phyloP scores from a whole-genome alignment of 768 basidiomycete genomes.

The Galerina sulciceps region DNA sequence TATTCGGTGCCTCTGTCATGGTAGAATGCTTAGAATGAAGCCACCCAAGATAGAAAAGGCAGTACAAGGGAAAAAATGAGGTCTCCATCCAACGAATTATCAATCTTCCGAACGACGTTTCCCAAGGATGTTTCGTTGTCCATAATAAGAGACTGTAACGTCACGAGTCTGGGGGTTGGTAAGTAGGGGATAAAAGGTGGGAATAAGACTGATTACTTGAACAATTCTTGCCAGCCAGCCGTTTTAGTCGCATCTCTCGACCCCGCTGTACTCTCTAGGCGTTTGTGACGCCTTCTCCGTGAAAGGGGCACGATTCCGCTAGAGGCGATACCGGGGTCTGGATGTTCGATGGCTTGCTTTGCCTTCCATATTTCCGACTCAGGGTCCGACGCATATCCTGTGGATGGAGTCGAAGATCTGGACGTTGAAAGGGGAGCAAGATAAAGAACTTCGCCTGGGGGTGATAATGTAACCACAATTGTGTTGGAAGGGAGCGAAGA shows the following conservation, averaged over 20 bases:
- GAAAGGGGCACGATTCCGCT: constrained; percentile 25
- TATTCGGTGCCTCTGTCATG: constrained; percentile 66
- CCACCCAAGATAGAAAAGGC: neutral
- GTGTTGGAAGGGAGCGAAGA: constrained; percentile 72
- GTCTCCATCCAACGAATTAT: constrained; percentile 50
- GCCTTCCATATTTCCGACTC: constrained; percentile 56
- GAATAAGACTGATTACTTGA: constrained; percentile 54
- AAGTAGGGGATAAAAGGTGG: constrained; percentile 2
- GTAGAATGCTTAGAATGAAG: constrained; percentile 7
- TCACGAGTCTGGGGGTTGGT: constrained; percentile 47
- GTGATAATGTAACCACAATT: constrained; percentile 66
- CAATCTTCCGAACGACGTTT: constrained; percentile 52
- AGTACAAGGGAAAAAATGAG: constrained; percentile 43
- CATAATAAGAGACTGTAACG: constrained; percentile 53
- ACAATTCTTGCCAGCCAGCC: constrained; percentile 69
- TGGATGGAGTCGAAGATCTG: constrained; percentile 59
- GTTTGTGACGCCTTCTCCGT: constrained; percentile 37
- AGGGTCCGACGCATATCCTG: constrained; percentile 75
- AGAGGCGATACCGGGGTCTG: constrained; percentile 9
- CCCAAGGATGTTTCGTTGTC: constrained; percentile 54
- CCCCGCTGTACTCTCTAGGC: constrained; percentile 16
- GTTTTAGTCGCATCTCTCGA: constrained; percentile 40
- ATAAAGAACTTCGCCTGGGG: constrained; percentile 64
- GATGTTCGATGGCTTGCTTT: constrained; percentile 32
- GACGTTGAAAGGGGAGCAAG: constrained; percentile 44